Percentiles rank a stretch among this genome's conserved stretches.
phyloP scores from a whole-genome alignment of 2,329 filamentous ascomycete genomes.

The Zarea fungicola region DNA sequence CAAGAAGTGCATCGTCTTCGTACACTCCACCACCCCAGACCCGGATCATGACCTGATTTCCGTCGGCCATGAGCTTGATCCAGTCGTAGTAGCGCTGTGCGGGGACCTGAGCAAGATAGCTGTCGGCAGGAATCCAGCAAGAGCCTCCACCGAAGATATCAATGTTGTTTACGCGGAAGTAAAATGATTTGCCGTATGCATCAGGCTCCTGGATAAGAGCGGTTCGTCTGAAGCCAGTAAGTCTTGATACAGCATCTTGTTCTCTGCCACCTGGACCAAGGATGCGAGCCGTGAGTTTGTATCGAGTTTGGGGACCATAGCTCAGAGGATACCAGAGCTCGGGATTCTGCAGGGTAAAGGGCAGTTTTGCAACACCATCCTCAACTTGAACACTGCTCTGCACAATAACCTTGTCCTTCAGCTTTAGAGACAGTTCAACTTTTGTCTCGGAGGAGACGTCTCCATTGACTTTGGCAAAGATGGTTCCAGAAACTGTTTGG shows the following conservation, averaged over 20 bases:
- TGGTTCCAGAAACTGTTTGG: conserved; percentile 30
- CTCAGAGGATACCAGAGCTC: conserved; percentile 67
- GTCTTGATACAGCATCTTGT: conserved; percentile 50
- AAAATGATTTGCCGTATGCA: conserved; percentile 65
- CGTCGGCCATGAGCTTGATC: conserved; percentile 64
- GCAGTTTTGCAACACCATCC: not conserved
- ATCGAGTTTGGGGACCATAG: conserved; percentile 66
- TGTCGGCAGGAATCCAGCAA: conserved; percentile 74
- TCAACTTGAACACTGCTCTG: conserved; percentile 11
- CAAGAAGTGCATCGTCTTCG: conserved; percentile 64
- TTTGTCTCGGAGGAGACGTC: conserved; percentile 21
- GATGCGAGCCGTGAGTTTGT: conserved; percentile 56
- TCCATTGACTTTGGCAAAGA: conserved; percentile 33
- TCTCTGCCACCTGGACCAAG: conserved; percentile 29
- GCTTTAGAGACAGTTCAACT: conserved; percentile 24
- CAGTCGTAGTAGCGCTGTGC: conserved; percentile 61
- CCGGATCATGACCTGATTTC: conserved; percentile 70
- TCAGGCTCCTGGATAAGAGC: conserved; percentile 50
- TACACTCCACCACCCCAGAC: conserved; percentile 71
- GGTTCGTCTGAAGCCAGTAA: conserved; percentile 58
- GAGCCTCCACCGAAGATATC: conserved; percentile 71
- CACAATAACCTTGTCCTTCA: conserved; percentile 16
- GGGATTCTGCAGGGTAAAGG: conserved; percentile 35
- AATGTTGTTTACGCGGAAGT: conserved; percentile 67
- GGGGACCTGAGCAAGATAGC: conserved; percentile 62